Conservation (phyloP, 768 basidiomycete genomes). For the Lactifluus pinguis region DNA sequence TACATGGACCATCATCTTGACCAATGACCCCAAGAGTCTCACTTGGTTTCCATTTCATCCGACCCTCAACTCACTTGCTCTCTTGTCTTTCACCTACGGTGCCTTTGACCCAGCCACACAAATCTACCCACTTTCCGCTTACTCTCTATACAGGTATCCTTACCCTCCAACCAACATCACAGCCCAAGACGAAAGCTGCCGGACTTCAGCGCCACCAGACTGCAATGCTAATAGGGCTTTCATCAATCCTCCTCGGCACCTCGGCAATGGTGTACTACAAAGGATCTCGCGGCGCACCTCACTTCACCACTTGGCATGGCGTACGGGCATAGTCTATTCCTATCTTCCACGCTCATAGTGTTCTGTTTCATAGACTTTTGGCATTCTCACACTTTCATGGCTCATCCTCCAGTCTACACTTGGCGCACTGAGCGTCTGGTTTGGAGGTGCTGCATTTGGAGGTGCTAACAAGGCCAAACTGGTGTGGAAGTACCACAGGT, state of each 20-base stretch:
- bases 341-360: not conserved
- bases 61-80: slow-evolving; percentile 46
- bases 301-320: slow-evolving; percentile 71
- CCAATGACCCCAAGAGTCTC: slow-evolving; percentile 34
- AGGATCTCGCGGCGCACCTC: slow-evolving; percentile 35
- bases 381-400: slow-evolving; percentile 54
- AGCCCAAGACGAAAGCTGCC: slow-evolving; percentile 52
- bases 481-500: slow-evolving; percentile 77
- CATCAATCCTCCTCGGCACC: slow-evolving; percentile 50
- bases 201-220: slow-evolving; percentile 65
- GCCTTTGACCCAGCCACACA: slow-evolving; percentile 11
- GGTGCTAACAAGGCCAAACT: slow-evolving; percentile 62
- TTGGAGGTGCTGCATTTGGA: slow-evolving; percentile 57
- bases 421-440: slow-evolving; percentile 76
- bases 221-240: slow-evolving; percentile 49
- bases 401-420: slow-evolving; percentile 48
- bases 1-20: slow-evolving; percentile 40
- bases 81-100: slow-evolving; percentile 58
- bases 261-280: slow-evolving; percentile 60
- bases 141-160: slow-evolving; percentile 43
- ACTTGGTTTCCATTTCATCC: slow-evolving; percentile 68
- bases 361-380: slow-evolving; percentile 41
- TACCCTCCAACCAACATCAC: slow-evolving; percentile 67
- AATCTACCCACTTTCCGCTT: not conserved
- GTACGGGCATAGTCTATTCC: slow-evolving; percentile 31